These are phyloP conservation scores for Gonapodya sp. DNA, from an alignment of 192 early-diverging fungal species.

Conservation along the genomic window DNA sequence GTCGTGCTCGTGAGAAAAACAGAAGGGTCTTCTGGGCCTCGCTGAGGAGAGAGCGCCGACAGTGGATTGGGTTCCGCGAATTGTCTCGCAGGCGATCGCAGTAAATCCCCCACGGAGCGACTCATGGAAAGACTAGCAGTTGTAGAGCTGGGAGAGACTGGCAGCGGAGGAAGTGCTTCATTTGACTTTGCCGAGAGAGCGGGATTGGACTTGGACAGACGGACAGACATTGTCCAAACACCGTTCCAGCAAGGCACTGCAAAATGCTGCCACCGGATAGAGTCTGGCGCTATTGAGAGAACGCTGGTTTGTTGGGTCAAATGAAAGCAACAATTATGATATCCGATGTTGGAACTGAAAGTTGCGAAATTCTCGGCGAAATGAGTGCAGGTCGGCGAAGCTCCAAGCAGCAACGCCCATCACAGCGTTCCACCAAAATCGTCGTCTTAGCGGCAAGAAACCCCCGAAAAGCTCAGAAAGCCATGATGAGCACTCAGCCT, in stretches of 20 bases:
- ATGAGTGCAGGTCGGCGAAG: too few species aligned
- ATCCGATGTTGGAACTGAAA: too few species aligned
- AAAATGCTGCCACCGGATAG: too few species aligned
- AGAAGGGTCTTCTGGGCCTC: background rate
- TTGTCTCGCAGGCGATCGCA: background rate
- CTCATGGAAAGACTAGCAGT: background rate
- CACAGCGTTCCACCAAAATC: background rate
- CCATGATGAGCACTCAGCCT: background rate
- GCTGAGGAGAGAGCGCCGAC: background rate
- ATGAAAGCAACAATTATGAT: too few species aligned
- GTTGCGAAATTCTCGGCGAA: too few species aligned
- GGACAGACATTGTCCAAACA: background rate
- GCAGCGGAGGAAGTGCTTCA: background rate
- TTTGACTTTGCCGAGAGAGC: background rate
- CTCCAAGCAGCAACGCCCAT: too few species aligned
- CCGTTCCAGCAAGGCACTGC: too few species aligned
- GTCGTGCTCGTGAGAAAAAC: background rate
- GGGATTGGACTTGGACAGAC: background rate
- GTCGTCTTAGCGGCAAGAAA: background rate
- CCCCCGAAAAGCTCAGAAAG: background rate
- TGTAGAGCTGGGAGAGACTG: background rate
- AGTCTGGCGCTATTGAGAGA: too few species aligned
- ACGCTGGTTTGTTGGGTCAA: too few species aligned
- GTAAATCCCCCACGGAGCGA: background rate
- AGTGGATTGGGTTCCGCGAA: background rate